A percentile compares a stretch with the other conserved stretches of the same genome.
phyloP scores from a whole-genome alignment of 2,329 filamentous ascomycete genomes.

The Exophiala sp. region DNA sequence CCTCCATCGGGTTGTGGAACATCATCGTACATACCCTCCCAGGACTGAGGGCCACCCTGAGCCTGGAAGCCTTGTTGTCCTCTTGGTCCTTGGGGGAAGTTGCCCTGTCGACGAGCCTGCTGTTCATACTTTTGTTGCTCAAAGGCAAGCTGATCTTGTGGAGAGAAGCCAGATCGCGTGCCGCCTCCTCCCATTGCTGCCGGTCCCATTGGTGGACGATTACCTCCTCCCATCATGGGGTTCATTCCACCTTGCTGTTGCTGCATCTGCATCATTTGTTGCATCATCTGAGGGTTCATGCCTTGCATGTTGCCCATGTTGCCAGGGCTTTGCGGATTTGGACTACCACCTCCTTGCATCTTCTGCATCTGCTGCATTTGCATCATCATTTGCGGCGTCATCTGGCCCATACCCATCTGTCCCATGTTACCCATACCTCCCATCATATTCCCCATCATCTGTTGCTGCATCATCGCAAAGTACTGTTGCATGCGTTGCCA shows the following conservation, averaged over 20 bases:
- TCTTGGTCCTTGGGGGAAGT: conserved; percentile 16
- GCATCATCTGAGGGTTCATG: conserved; percentile 44
- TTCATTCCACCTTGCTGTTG: conserved; percentile 37
- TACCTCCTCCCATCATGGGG: conserved; percentile 32
- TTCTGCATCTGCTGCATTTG: conserved; percentile 65
- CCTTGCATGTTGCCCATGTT: conserved; percentile 27
- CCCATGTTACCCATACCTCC: conserved; percentile 58
- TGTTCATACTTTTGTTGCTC: conserved; percentile 77
- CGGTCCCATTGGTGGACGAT: conserved; percentile 19
- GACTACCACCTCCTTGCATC: conserved; percentile 37
- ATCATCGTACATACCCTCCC: conserved; percentile 99
- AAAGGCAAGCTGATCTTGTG: conserved; percentile 69
- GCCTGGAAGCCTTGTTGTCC: conserved; percentile 25
- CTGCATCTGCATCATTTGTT: conserved; percentile 54
- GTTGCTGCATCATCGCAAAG: conserved; percentile 90
- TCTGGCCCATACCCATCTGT: conserved; percentile 33
- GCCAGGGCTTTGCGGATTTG: conserved; percentile 26
- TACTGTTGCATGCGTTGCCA: conserved; percentile 99
- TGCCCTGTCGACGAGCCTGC: conserved; percentile 54
- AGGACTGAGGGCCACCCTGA: conserved; percentile 70
- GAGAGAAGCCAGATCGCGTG: conserved; percentile 56
- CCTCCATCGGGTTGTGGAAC: conserved; percentile 73
- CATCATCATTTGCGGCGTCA: conserved; percentile 45
- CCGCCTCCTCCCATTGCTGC: conserved; percentile 41
- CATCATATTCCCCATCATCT: conserved; percentile 68